phyloP scores from a whole-genome alignment of 2,329 filamentous ascomycete species.

The Daldinia sp. region DNA sequence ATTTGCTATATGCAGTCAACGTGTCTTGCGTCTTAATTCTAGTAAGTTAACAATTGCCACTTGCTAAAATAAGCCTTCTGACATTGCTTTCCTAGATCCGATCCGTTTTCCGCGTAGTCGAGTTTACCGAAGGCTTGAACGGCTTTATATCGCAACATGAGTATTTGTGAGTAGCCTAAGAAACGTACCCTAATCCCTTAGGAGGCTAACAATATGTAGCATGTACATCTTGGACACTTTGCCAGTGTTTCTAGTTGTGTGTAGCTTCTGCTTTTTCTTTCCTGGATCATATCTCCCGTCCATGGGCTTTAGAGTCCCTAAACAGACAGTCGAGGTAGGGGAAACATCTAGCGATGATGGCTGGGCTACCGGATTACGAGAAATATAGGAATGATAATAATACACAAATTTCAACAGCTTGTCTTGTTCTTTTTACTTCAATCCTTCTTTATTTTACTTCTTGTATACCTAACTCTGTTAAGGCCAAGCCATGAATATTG shows the following conservation, averaged over 20 bases:
- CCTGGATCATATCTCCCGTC: slow-evolving; percentile 51
- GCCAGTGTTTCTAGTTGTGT: slow-evolving; percentile 48
- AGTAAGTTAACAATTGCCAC: slow-evolving; percentile 33
- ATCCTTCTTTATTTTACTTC: not conserved
- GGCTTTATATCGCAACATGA: slow-evolving; percentile 47
- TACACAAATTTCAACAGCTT: not conserved
- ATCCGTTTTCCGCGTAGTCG: slow-evolving; percentile 50
- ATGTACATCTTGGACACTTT: slow-evolving; percentile 52
- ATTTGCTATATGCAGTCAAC: slow-evolving; percentile 53
- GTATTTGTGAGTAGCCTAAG: slow-evolving; percentile 49
- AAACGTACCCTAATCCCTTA: not conserved
- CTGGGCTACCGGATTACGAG: slow-evolving; percentile 19
- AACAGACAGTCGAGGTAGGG: slow-evolving; percentile 24
- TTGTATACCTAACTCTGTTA: not conserved
- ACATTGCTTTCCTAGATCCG: slow-evolving; percentile 45
- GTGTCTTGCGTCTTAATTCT: slow-evolving; percentile 50
- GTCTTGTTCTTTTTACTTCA: not conserved
- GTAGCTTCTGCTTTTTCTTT: slow-evolving; percentile 48
- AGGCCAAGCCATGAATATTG: slow-evolving; percentile 11
- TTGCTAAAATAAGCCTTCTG: not conserved
- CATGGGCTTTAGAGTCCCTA: slow-evolving; percentile 51
- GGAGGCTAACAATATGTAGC: slow-evolving; percentile 30
- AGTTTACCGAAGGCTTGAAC: slow-evolving; percentile 47
- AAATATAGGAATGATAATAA: slow-evolving; percentile 10
- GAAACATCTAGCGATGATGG: slow-evolving; percentile 20